Conservation (phyloP, 768 basidiomycete species). For the Paxillus rubicundulus region DNA sequence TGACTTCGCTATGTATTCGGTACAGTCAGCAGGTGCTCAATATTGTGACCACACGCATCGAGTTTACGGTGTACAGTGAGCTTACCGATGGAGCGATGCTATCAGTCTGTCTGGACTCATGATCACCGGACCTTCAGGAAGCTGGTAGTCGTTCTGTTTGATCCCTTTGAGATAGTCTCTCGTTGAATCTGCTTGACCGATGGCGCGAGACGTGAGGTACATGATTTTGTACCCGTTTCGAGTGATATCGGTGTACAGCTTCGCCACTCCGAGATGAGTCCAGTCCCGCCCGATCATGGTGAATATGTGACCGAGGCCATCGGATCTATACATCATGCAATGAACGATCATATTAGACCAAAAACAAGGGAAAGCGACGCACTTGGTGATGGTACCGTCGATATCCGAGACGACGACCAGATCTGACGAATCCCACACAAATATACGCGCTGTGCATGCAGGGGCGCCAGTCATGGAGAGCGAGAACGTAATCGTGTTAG, state of each 20-base stretch:
- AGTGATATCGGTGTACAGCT: conserved; percentile 92
- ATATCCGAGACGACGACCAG: conserved; percentile 94
- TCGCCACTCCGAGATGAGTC: conserved; percentile 97
- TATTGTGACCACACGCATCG: no score
- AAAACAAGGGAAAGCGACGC: conserved; percentile 27
- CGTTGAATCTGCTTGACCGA: conserved; percentile 97
- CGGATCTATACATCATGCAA: conserved; percentile 56
- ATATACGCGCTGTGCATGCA: conserved; percentile 89
- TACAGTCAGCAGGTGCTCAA: conserved; percentile 4
- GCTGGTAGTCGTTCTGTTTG: conserved; percentile 91
- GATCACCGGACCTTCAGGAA: conserved; percentile 98
- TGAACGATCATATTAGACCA: not conserved
- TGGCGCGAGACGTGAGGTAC: conserved; percentile 95
- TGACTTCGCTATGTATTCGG: conserved; percentile 71
- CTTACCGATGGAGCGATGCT: conserved; percentile 89
- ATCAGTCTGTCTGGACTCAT: conserved; percentile 98
- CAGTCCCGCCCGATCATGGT: conserved; percentile 98
- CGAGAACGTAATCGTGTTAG: conserved; percentile 92
- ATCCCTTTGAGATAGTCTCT: conserved; percentile 92
- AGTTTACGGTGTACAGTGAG: not conserved
- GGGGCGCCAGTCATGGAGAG: conserved; percentile 78
- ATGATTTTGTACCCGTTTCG: conserved; percentile 97
- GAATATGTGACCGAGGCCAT: conserved; percentile 94
- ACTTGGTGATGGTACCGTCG: conserved; percentile 99
- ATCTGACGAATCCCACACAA: conserved; percentile 93